Base-by-base conservation (phyloP, 768 basidiomycete species). In the Tylopilus subfusipes region DNA sequence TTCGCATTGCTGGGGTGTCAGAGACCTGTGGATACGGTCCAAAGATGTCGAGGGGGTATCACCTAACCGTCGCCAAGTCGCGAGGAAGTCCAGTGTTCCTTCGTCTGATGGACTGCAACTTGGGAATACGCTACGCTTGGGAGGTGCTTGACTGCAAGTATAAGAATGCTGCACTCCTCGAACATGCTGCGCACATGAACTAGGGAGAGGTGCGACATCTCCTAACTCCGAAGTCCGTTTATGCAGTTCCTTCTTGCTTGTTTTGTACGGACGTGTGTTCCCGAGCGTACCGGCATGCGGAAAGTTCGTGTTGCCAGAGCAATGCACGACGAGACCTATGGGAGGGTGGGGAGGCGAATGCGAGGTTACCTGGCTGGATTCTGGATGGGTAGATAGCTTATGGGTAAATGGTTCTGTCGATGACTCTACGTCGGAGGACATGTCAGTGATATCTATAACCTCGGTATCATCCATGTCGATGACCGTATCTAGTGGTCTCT, bases 101-200 rank as follows among this genome's bases (percentile, higher is more conserved):
- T 52, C 54, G 24, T 55, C 36, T 11, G 61, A 50, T 29, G 45
- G 30, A 43, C 48, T 29, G n/a, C 5, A 31, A 11, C 38, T 40
- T 42, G 54, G 29, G 22, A 45, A 45, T 25, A 34, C 25, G 11
- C 42, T 46, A 27, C 55, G 62, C 51, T 53, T 60, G 48, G 47
- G 36, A 29, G 57, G 59, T 4, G 51, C 31, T 30, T 51, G 44
- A 31, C 59, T 31, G 31, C 53, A 50, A 24, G 60, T 40, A 59
- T 75, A 76, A n/a, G 54, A 55, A 39, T 68, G 76, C 63, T 86
- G 85, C 18, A 72, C 66, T 33, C 85, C 85, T 58, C 78, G 82
- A 58, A 85, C 76, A 69, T 89, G 88, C 63, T 86, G 85, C 16
- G 71, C 73, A 22, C 72, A 69, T 43, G 61, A 61, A 58, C 73